Evolutionary conservation across 2,329 filamentous ascomycete genomes (phyloP).

Genomic region (Hypoxylon rubiginosum): DNA sequence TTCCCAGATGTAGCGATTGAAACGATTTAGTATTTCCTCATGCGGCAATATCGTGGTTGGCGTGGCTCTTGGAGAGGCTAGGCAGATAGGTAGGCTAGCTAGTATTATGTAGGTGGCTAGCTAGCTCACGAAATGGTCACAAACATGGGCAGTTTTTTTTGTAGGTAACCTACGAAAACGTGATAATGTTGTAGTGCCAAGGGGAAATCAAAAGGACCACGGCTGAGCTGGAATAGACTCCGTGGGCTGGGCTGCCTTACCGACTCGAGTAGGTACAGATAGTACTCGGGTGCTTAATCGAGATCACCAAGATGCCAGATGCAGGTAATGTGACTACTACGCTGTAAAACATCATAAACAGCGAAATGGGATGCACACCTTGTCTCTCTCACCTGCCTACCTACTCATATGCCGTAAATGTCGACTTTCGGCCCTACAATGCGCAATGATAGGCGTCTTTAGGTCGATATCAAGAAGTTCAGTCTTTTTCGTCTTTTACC

Average conservation of each 20-base stretch:
- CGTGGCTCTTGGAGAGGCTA: constrained; percentile 12
- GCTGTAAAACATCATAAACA: constrained; percentile 37
- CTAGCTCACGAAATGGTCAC: constrained; percentile 31
- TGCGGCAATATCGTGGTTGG: constrained; percentile 31
- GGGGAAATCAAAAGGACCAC: constrained; percentile 17
- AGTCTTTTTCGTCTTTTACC: constrained; percentile 21
- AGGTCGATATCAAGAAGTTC: constrained; percentile 20
- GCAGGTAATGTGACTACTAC: constrained; percentile 39
- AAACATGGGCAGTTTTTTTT: constrained; percentile 11
- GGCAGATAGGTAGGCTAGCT: constrained; percentile 10
- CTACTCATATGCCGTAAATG: not conserved
- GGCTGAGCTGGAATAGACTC: constrained; percentile 23
- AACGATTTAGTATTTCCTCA: constrained; percentile 23
- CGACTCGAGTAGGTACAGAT: constrained; percentile 28
- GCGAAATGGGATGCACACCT: constrained; percentile 20
- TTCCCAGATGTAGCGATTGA: constrained; percentile 7
- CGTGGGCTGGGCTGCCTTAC: constrained; percentile 14
- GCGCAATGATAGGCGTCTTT: constrained; percentile 19
- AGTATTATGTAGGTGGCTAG: no score
- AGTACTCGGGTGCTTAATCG: constrained; percentile 28
- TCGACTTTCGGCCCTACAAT: constrained; percentile 33
- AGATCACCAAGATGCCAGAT: constrained; percentile 41
- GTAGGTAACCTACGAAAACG: constrained; percentile 33
- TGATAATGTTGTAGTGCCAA: constrained; percentile 44
- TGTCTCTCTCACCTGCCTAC: not conserved